Percentiles rank a stretch among this genome's conserved stretches.
phyloP scores from a whole-genome alignment of 805 yeast genomes.

The Diddensiella transvaalensis region DNA sequence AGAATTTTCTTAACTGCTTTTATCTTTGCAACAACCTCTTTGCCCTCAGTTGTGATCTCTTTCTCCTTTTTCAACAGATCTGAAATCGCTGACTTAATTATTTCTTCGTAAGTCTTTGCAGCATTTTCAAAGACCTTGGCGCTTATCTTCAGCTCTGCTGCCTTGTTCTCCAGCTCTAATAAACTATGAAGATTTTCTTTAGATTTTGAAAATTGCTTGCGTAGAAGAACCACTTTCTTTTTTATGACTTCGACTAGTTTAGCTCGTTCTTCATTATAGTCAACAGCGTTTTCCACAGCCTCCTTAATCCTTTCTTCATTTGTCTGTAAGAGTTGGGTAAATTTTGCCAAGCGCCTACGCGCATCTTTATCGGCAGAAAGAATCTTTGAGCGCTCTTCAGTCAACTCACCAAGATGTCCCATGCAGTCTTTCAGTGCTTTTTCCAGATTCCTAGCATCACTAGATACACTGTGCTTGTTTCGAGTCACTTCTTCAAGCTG shows the following conservation, averaged over 20 bases:
- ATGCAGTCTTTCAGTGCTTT: not conserved
- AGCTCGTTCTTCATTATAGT: not conserved
- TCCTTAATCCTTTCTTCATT: not conserved
- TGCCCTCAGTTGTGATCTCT: conserved; percentile 11
- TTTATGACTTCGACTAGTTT: not conserved
- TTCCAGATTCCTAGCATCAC: not conserved
- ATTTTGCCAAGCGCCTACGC: not conserved
- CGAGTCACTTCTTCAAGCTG: not conserved
- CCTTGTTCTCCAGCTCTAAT: not conserved
- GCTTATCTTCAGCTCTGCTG: not conserved
- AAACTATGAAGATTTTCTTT: no score
- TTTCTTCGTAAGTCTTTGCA: not conserved
- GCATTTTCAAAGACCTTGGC: not conserved
- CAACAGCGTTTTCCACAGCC: not conserved
- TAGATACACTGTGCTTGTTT: no score
- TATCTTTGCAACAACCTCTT: conserved; percentile 8
- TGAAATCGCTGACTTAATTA: not conserved
- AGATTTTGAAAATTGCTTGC: not conserved
- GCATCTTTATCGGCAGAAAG: not conserved
- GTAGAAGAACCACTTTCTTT: not conserved
- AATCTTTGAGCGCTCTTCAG: not conserved
- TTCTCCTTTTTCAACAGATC: conserved; percentile 1
- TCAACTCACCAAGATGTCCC: not conserved
- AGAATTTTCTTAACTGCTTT: conserved; percentile 6
- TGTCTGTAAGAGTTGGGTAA: not conserved